Base-by-base conservation (phyloP, 768 basidiomycete genomes). In the Crepidotus variabilis region DNA sequence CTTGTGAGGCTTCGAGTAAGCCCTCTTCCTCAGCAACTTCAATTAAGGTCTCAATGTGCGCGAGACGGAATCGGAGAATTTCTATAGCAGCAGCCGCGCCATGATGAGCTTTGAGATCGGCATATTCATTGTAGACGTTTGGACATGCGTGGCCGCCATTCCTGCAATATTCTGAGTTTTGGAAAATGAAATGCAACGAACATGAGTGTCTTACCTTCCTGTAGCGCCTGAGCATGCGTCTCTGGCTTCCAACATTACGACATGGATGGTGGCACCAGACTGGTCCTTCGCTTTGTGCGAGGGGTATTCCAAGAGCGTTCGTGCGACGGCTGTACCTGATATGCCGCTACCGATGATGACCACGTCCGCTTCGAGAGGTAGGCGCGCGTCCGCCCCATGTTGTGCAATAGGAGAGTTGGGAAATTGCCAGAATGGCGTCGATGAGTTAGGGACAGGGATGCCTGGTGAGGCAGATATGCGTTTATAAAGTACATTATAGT, bases 231-330 rank as follows among this genome's bases (percentile, higher is more conserved):
- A 88, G 62, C 88, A 90, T 0, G 77, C 76, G 10, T 89, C 88
- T 53, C 93, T 72, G 2, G 92, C 93, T 61, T 96, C 93, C 20
- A 96, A 77, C 75, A 93, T 85, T 20, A 91, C 81, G 1, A 94
- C 67, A 35, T 72, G 70, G 13, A 81, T 57, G 24, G 60, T 55
- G 23, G 65, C 67, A 22, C 63, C 67, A 59, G 51, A 48, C 8
- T 63, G 57, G 24, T 54, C 57, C 11, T 57, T 47, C 34, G 52
- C 50, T 52, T 68, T 62, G 24, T 56, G 52, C 21, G 21, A 49
- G 6, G 66, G 61, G 16, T 67, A 66, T 39, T 76, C 71, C 14
- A 90, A 71, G 21, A 87, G 57, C 8, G 78, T 77, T 58, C 82
- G 78, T 4, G 80, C 83, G 47, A 88, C 67, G 1, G 84, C 76